These are phyloP conservation scores for Noccaea bulbosa DNA, from an alignment of 345 rosid genomes.

Conservation along the genomic window DNA sequence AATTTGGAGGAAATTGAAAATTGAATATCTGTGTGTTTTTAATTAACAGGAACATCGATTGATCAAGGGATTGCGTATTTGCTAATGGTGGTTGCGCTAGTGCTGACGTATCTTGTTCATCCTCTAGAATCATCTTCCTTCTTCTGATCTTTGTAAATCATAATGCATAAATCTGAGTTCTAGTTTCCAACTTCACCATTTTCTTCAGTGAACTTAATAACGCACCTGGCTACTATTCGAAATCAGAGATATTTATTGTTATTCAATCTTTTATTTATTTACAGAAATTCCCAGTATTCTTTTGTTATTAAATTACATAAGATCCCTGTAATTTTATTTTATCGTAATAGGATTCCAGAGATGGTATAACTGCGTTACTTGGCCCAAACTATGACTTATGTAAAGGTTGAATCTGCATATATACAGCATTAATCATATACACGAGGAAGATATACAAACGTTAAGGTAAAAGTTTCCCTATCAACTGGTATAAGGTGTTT, in stretches of 20 bases:
- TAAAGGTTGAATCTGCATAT: constrained; percentile 32
- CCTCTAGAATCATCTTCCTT: constrained; percentile 51
- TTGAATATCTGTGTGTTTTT: too few species aligned
- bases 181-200: not conserved
- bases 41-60: constrained; percentile 57
- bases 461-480: constrained; percentile 23
- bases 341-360: not conserved
- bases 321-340: too few species aligned
- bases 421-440: constrained; percentile 16
- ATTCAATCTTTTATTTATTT: not conserved
- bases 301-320: too few species aligned
- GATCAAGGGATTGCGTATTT: constrained; percentile 73
- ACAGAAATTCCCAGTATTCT: too few species aligned
- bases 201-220: too few species aligned
- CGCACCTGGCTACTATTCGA: not conserved
- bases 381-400: not conserved
- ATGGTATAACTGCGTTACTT: not conserved
- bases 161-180: not conserved
- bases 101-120: constrained; percentile 68
- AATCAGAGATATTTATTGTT: too few species aligned
- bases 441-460: constrained; percentile 28
- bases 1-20: too few species aligned
- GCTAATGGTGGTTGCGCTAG: constrained; percentile 66
- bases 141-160: not conserved
- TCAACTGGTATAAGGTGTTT: constrained; percentile 27